phyloP scores from a whole-genome alignment of 1,284 basidiomycete genomes.

The Rhodotorula sp. region DNA sequence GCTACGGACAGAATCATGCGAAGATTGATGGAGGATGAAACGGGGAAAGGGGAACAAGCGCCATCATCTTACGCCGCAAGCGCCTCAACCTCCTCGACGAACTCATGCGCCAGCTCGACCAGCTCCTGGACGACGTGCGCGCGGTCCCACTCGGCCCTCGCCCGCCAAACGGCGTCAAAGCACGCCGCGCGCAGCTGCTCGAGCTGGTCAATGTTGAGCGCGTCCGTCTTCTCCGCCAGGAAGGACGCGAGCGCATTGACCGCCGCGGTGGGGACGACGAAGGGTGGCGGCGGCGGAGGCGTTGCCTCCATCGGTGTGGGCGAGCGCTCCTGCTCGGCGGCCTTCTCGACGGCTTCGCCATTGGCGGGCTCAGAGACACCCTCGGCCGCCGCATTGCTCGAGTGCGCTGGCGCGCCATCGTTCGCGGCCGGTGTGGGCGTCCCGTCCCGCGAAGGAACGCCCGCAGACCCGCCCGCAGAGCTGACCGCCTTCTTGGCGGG shows the following conservation, averaged over 20 bases:
- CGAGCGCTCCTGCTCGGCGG: slow-evolving; percentile 9
- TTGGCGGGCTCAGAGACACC: too few species aligned
- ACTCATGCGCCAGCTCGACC: slow-evolving; percentile 37
- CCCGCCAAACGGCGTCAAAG: slow-evolving; percentile 77
- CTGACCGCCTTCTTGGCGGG: background rate
- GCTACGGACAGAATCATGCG: background rate
- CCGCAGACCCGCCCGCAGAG: background rate
- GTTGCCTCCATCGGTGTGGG: slow-evolving; percentile 26
- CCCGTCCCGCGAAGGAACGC: background rate
- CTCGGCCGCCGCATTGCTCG: too few species aligned
- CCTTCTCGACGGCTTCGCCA: too few species aligned
- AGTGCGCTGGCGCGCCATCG: background rate
- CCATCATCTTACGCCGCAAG: slow-evolving; percentile 8
- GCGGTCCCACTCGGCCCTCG: slow-evolving; percentile 80
- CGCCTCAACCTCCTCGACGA: slow-evolving; percentile 42
- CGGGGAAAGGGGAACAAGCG: too few species aligned
- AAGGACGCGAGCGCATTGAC: slow-evolving; percentile 57
- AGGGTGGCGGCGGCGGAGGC: slow-evolving; percentile 52
- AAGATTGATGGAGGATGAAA: background rate
- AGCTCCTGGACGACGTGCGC: slow-evolving; percentile 44
- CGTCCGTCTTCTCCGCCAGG: slow-evolving; percentile 60
- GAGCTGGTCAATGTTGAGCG: slow-evolving; percentile 79
- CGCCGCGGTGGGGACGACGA: slow-evolving; percentile 60
- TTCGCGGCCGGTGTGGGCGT: slow-evolving; percentile 12
- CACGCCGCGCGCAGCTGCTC: slow-evolving; percentile 87